Percentiles rank a stretch among this genome's conserved stretches.
Conservation (phyloP, 805 yeast species). For the Jamesozyma jinghongensis region DNA sequence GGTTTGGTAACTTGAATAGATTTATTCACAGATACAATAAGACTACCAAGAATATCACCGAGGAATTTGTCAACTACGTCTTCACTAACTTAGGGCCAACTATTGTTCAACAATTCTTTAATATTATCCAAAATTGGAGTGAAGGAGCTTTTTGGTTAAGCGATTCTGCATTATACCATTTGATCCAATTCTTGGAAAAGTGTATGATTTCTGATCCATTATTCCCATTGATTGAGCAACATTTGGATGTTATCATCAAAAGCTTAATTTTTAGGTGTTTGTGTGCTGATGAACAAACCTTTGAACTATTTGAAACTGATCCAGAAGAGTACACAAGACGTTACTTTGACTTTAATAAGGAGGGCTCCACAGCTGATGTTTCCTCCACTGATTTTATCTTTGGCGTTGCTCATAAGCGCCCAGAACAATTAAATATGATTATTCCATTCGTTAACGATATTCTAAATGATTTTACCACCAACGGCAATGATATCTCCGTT, state of each 20-base stretch:
- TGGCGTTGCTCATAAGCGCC: constrained; percentile 47
- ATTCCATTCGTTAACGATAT: constrained; percentile 49
- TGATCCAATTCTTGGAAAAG: constrained; percentile 56
- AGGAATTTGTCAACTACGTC: constrained; percentile 49
- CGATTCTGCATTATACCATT: constrained; percentile 49
- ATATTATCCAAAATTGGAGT: constrained; percentile 34
- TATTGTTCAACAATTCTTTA: constrained; percentile 54
- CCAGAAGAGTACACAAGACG: constrained; percentile 77
- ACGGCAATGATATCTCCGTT: constrained; percentile 28
- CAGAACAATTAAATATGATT: constrained; percentile 46
- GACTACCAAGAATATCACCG: constrained; percentile 36
- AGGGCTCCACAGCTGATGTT: constrained; percentile 58
- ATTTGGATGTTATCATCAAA: constrained; percentile 52
- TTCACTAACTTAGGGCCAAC: constrained; percentile 56
- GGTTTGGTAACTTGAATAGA: constrained; percentile 66
- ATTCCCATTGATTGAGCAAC: constrained; percentile 59
- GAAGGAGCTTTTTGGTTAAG: constrained; percentile 50
- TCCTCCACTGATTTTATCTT: constrained; percentile 73
- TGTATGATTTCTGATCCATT: constrained; percentile 47
- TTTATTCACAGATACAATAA: constrained; percentile 53
- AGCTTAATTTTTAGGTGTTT: constrained; percentile 69
- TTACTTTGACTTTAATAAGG: constrained; percentile 56
- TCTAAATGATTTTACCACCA: constrained; percentile 30
- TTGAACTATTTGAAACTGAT: constrained; percentile 69
- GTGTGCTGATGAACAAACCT: constrained; percentile 54